Evolutionary conservation across 208 protist genomes (phyloP), one percentile per base, ranked within the genome.

Genomic region (Acanthamoeba culbertsoni): DNA sequence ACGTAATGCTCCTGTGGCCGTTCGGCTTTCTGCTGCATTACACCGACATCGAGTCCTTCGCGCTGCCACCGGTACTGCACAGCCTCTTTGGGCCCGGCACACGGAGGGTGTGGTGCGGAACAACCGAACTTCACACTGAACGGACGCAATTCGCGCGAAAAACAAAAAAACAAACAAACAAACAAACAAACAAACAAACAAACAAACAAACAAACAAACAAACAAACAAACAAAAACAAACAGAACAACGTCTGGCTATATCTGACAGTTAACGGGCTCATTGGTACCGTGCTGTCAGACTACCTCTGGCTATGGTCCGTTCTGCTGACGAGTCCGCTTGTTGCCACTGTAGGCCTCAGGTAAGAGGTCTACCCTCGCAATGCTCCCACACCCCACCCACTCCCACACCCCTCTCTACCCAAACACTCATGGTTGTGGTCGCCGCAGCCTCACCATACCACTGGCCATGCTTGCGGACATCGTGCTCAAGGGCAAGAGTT

Each of bases 221-320:
- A n/a, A 14, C 23, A 23, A 59, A 14, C 14, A 62, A n/a, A n/a
- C n/a, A n/a, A n/a, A n/a, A n/a, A n/a, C n/a, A n/a, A n/a, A n/a
- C 5, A 86, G 53, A 40, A 43, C 42, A 45, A 12, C 4, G 77
- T 86, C 26, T 93, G 48, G 75, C 51, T 71, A 20, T 93, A 62
- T 51, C 84, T 94, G 31, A 45, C 75, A 31, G 28, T 93, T 8
- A 94, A 94, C 53, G 93, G 89, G 33, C 68, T 94, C 23, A 62
- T 94, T 42, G 93, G 93, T 20, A 93, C 93, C 37, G 75, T 94
- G 42, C 57, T 94, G 46, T 91, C 73, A n/a, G 93, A 94, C 23
- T 62, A 68, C 53, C n/a, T 94, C 37, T 94, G 93, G 93, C 46
- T 93, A n/a, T 93, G 75, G 73, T 40, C 93, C 5, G 88, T 94